Base-by-base conservation (phyloP, 352 stramenopile genomes). In the Pythium volutum region DNA sequence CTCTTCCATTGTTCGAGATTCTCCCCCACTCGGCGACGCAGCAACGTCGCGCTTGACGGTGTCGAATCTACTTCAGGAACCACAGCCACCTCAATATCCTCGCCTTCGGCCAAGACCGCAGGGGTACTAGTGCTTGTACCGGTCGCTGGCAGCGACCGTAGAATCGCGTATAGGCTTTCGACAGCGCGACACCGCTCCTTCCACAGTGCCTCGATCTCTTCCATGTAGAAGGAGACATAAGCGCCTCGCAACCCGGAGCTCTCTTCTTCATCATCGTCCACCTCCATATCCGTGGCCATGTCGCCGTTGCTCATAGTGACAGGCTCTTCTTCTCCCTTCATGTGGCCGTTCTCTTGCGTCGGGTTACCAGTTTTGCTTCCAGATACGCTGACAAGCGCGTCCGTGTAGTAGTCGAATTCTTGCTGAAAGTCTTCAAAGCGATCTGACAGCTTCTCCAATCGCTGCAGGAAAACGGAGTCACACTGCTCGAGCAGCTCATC, bases 401-500 rank as follows among this genome's bases (percentile, higher is more conserved):
- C 77, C 15, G 71, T 76, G 34, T 94, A 94, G 63, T 94, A 93
- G 26, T 81, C 74, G 34, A 90, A 94, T 42, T 94, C 85, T 53
- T 88, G 70, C 43, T 76, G 69, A 47, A 94, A 93, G 33, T 92
- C 81, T 27, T 81, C 75, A 33, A 88, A 90, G 5, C 85, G 83
- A 16, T 67, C 46, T 2, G 78, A 76, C 27, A 94, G 51, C 57
- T 84, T 88, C 18, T 64, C 70, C 39, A 92, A 79, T 18, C 81
- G 89, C 31, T 70, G 73, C 41, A 91, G 55, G 27, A 92, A 69
- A 39, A 84, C 78, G 43, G 83, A 67, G 72, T 93, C 83, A 59
- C 85, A 94, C 34, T 87, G 74, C 20, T 80, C 67, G 1, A 94
- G 69, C 3, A 90, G 60, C 23, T 88, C 73, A 2, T 71, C 62